Evolutionary conservation across 164 flowering plant species (phyloP).

Genomic region (Santalum album): DNA sequence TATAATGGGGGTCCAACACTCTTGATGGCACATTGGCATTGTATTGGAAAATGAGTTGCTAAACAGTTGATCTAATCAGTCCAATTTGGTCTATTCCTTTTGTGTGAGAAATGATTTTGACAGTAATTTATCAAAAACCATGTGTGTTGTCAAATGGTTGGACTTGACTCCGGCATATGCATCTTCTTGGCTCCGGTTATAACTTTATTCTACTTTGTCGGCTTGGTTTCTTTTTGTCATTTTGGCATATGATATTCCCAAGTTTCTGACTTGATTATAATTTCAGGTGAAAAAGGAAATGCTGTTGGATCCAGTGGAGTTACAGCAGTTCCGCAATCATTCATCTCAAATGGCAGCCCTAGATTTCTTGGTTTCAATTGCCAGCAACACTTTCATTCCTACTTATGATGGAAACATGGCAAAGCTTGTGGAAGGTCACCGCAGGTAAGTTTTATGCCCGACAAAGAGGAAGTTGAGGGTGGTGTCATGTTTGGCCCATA

Average conservation of each 20-base stretch:
- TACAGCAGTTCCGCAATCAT: conserved; percentile 74
- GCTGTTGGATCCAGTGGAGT: conserved; percentile 61
- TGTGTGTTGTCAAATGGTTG: too few relatives aligned
- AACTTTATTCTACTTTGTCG: too few relatives aligned
- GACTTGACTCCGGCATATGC: too few relatives aligned
- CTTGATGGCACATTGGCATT: too few relatives aligned
- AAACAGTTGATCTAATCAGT: too few relatives aligned
- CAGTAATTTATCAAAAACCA: too few relatives aligned
- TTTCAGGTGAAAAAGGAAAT: conserved; percentile 82
- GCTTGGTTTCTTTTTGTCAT: background rate
- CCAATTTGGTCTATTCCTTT: too few relatives aligned
- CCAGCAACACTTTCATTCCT: conserved; percentile 77
- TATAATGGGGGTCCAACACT: too few relatives aligned
- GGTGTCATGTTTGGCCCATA: too few relatives aligned
- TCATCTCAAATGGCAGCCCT: conserved; percentile 99
- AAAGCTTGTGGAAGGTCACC: conserved; percentile 92
- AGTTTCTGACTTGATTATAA: conserved; percentile 1
- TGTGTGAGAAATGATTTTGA: too few relatives aligned
- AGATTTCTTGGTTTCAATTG: conserved; percentile 84
- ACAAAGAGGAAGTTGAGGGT: background rate
- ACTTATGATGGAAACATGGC: conserved; percentile 99
- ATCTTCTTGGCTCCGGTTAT: background rate
- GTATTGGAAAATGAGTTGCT: too few relatives aligned
- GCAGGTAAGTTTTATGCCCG: conserved; percentile 44
- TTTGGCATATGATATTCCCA: background rate